Conservation (phyloP, 192 early-diverging fungal species). For the Coemansia sp. region DNA sequence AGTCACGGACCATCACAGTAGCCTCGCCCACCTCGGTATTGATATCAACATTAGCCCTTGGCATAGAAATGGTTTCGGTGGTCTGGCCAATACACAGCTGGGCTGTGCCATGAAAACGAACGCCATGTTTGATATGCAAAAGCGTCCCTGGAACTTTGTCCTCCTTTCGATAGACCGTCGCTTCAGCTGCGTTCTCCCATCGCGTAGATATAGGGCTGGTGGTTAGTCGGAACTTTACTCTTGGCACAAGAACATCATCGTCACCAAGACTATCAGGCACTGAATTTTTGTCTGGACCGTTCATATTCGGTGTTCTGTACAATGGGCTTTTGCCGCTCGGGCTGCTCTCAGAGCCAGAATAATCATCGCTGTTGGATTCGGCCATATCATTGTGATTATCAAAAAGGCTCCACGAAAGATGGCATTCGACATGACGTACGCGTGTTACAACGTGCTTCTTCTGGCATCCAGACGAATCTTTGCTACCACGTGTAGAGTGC, state of each 20-base stretch:
- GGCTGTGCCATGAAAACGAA: slow-evolving; percentile 24
- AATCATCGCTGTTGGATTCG: neutral
- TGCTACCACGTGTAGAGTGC: neutral
- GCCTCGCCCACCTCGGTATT: slow-evolving; percentile 30
- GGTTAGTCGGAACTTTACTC: slow-evolving; percentile 29
- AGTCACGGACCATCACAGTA: slow-evolving; percentile 34
- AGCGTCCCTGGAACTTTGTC: slow-evolving; percentile 10
- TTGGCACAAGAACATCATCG: slow-evolving; percentile 13
- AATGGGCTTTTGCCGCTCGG: slow-evolving; percentile 11
- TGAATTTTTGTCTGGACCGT: neutral
- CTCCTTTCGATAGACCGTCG: neutral
- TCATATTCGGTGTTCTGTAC: neutral
- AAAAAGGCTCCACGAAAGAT: slow-evolving; percentile 36
- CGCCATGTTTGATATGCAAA: slow-evolving; percentile 28
- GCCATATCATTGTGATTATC: neutral
- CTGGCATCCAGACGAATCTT: neutral
- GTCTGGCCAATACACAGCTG: slow-evolving; percentile 17
- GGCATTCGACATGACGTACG: slow-evolving; percentile 39
- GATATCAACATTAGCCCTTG: slow-evolving; percentile 28
- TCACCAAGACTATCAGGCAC: neutral
- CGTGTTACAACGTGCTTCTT: slow-evolving; percentile 22
- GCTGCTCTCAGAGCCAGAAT: slow-evolving; percentile 8
- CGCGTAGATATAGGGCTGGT: slow-evolving; percentile 37
- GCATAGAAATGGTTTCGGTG: neutral
- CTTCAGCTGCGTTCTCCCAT: slow-evolving; percentile 19